A percentile compares a stretch with the other conserved stretches of the same genome.
These are phyloP conservation scores for Phaffia tasmanica DNA, from an alignment of 768 basidiomycete genomes.

Conservation along the genomic window DNA sequence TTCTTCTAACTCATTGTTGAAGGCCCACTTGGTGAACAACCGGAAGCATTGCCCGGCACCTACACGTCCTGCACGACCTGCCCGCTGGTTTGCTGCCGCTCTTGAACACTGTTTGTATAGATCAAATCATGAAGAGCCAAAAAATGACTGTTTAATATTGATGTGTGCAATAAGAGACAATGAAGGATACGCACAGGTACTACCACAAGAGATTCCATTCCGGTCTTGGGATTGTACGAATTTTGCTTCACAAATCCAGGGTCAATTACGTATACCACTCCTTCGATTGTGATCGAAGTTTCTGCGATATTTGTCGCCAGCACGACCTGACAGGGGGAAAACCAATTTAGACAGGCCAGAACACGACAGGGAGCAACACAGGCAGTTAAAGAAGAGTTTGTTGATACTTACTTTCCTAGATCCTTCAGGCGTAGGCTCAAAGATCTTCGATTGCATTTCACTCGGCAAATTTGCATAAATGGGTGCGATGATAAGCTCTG, in stretches of 20 bases:
- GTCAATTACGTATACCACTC: slow-evolving; percentile 98
- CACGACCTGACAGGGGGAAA: slow-evolving; percentile 51
- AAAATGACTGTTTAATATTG: background rate
- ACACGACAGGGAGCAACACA: background rate
- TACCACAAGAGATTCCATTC: slow-evolving; percentile 93
- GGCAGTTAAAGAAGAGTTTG: background rate
- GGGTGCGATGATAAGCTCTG: slow-evolving; percentile 87
- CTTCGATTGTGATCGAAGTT: slow-evolving; percentile 97
- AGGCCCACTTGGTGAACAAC: slow-evolving; percentile 98
- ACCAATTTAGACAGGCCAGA: background rate
- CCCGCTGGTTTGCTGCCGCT: slow-evolving; percentile 93
- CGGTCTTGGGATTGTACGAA: slow-evolving; percentile 93
- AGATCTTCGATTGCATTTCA: slow-evolving; percentile 99
- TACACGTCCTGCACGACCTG: slow-evolving; percentile 92
- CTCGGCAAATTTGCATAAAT: slow-evolving; percentile 99
- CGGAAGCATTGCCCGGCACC: slow-evolving; percentile 97
- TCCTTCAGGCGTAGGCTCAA: slow-evolving; percentile 94
- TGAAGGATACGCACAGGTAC: slow-evolving; percentile 61
- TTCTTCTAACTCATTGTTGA: slow-evolving; percentile 84
- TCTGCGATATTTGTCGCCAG: slow-evolving; percentile 99
- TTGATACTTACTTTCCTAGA: slow-evolving; percentile 56
- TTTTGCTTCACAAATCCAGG: slow-evolving; percentile 99
- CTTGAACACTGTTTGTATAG: slow-evolving; percentile 66
- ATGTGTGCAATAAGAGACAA: background rate
- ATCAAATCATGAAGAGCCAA: background rate